Base-by-base conservation (phyloP, 305 asterid genomes). In the Fraxinus baroniana region DNA sequence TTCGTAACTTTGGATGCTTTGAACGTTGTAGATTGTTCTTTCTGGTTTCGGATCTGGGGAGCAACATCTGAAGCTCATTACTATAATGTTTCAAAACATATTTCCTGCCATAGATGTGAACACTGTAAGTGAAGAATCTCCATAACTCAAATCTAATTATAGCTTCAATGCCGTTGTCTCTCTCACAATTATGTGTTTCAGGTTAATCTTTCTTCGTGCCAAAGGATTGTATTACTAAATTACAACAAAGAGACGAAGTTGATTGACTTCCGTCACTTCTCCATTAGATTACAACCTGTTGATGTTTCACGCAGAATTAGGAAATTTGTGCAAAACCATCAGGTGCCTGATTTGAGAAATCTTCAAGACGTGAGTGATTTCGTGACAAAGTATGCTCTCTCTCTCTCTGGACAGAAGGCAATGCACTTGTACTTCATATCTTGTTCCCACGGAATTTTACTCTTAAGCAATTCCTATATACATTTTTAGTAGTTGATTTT, bases 31-130 rank as follows among this genome's bases (percentile, higher is more conserved):
- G 98, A 91, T 96, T 81, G 98, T 96, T 72, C 95, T 96, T 18
- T 94, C 98, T 83, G 99, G 98, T 80, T 96, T 96, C 80, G 97
- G 98, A 87, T 89, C 97, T 52, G 97, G 97, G 71, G 99, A 93
- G 83, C 97, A 94, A 80, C 99, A 96, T 85, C 89, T 96, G 82
- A 96, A 92, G 93, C 95, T 96, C 77, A 83, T 94, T 9, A 96
- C 99, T 49, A 88, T 91, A 26, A 91, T 92, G 97, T 96, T 95
- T 85, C 98, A 96, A 86, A 96, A 93, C 87, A 94, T 96, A 72
- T 96, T 96, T 87, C 99, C 99, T 0, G 94, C 98, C 81, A 96
- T 96, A 78, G 97, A 96, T 86, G 86, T 94, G 36, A 93, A 96
- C 86, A 92, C 97, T 28, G 99, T 93, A 84, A 87, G 97, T 89